Conservation (phyloP, 805 yeast species). For the Debaryomyces castellii region DNA sequence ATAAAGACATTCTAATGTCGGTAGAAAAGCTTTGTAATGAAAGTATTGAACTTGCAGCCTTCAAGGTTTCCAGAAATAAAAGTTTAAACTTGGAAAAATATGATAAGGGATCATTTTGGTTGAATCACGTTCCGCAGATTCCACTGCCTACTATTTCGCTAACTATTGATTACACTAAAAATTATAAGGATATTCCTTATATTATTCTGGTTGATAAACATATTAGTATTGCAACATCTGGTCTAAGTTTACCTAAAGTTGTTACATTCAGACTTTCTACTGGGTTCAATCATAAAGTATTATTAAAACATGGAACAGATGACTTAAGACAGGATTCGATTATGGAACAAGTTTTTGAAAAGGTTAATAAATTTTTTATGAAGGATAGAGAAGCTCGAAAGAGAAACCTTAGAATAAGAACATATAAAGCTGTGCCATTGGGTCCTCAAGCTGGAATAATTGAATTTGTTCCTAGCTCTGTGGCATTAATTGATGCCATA, state of each 20-base stretch:
- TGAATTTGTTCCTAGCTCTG: constrained; percentile 82
- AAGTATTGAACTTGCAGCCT: constrained; percentile 50
- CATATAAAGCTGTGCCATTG: constrained; percentile 87
- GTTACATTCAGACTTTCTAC: constrained; percentile 51
- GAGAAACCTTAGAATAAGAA: constrained; percentile 64
- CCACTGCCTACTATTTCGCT: constrained; percentile 69
- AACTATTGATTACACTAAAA: constrained; percentile 39
- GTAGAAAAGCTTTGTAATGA: constrained; percentile 52
- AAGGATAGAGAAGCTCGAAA: constrained; percentile 55
- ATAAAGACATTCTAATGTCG: constrained; percentile 34
- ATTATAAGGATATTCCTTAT: constrained; percentile 47
- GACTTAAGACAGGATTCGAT: constrained; percentile 94
- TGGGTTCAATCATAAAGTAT: constrained; percentile 58
- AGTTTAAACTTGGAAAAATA: constrained; percentile 32
- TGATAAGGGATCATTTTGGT: constrained; percentile 52
- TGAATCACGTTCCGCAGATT: constrained; percentile 43
- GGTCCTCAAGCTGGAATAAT: constrained; percentile 87
- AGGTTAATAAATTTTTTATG: constrained; percentile 68
- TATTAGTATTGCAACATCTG: constrained; percentile 70
- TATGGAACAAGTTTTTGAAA: constrained; percentile 94
- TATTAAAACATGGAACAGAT: constrained; percentile 85
- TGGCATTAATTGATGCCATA: constrained; percentile 67
- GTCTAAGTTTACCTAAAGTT: constrained; percentile 87
- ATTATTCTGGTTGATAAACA: constrained; percentile 46
- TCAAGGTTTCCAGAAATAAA: constrained; percentile 36